These are phyloP conservation scores for Spinacia oleracea DNA, from an alignment of 179 eudicot species.

Conservation along the genomic window DNA sequence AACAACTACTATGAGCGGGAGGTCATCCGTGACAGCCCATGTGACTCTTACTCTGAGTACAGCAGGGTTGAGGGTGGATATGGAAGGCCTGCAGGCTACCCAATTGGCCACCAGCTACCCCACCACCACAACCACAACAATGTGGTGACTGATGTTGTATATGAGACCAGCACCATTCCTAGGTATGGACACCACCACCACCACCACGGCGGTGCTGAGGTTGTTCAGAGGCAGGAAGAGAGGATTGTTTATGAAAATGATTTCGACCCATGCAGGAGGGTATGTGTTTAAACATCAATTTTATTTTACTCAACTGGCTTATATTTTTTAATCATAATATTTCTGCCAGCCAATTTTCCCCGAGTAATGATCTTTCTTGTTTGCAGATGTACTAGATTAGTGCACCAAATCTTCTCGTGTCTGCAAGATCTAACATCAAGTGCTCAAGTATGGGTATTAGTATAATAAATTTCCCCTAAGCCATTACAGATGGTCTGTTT, in stretches of 20 bases:
- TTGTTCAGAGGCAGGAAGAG: conserved; percentile 35
- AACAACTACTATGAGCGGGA: conserved; percentile 30
- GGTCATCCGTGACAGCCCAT: conserved; percentile 31
- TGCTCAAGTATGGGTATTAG: conserved; percentile 12
- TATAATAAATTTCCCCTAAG: conserved; percentile 27
- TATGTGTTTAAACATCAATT: conserved; percentile 8
- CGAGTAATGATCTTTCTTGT: not conserved
- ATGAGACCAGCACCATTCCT: conserved; percentile 26
- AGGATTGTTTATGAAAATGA: conserved; percentile 21
- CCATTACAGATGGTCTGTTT: conserved; percentile 16
- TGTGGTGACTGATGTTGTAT: conserved; percentile 19
- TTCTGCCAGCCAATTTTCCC: conserved; percentile 7
- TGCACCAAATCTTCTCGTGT: conserved; percentile 1
- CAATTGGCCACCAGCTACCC: conserved; percentile 17
- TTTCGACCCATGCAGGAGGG: conserved; percentile 29
- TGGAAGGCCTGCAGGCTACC: conserved; percentile 24
- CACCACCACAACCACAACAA: conserved; percentile 20
- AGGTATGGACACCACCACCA: conserved; percentile 21
- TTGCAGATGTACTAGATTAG: conserved; percentile 27
- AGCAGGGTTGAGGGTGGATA: conserved; percentile 19
- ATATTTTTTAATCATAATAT: not conserved
- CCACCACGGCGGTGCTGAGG: conserved; percentile 23
- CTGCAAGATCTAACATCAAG: conserved; percentile 9
- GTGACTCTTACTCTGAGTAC: conserved; percentile 29
- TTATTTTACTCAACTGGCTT: not conserved